Conservation (phyloP, 2,329 filamentous ascomycete species). For the Cercospora zeina region DNA sequence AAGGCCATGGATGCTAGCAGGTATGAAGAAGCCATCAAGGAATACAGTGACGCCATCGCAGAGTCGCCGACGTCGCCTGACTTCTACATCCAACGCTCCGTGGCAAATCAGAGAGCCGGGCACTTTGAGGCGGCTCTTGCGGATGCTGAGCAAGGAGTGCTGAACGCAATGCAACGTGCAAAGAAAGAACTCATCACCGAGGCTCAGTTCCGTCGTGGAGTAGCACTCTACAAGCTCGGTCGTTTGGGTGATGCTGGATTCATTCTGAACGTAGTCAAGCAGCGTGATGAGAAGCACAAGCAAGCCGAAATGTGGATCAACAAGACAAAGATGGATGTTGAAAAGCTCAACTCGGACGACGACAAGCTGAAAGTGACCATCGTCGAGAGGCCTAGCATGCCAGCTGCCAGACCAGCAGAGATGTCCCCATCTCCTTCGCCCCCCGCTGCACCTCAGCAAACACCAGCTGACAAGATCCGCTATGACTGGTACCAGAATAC, state of each 20-base stretch:
- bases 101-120: slow-evolving; percentile 67
- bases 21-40: slow-evolving; percentile 66
- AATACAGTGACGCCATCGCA: slow-evolving; percentile 66
- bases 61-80: slow-evolving; percentile 65
- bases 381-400: slow-evolving; percentile 55
- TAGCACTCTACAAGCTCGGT: slow-evolving; percentile 69
- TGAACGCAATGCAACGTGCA: slow-evolving; percentile 69
- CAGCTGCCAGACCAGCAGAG: background rate
- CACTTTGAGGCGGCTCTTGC: slow-evolving; percentile 49
- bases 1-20: slow-evolving; percentile 63
- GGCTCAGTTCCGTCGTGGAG: slow-evolving; percentile 77
- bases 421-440: background rate
- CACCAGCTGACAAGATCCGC: slow-evolving; percentile 60
- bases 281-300: slow-evolving; percentile 56
- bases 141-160: slow-evolving; percentile 54
- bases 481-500: slow-evolving; percentile 69
- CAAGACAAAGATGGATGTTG: slow-evolving; percentile 57
- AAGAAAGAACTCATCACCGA: slow-evolving; percentile 74
- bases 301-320: slow-evolving; percentile 59
- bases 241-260: slow-evolving; percentile 73
- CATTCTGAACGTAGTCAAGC: slow-evolving; percentile 62
- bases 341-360: slow-evolving; percentile 52
- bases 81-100: slow-evolving; percentile 81
- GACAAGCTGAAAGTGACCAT: slow-evolving; percentile 49
- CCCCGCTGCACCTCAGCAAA: slow-evolving; percentile 36